Base-by-base conservation (phyloP, 345 rosid species). In the Jatropha curcas region DNA sequence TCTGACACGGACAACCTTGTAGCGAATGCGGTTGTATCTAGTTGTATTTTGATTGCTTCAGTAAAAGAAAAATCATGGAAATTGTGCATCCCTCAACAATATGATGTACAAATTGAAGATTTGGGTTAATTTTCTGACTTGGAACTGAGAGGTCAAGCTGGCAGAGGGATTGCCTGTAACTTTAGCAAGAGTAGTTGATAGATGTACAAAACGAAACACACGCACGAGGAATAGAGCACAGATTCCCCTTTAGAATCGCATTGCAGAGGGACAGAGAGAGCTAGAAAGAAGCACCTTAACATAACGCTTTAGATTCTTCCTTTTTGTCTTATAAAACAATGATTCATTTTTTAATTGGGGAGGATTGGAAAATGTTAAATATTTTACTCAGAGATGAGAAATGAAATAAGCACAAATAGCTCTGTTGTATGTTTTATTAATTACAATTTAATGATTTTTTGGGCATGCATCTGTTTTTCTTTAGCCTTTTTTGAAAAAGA, bases 1-100 rank as follows among this genome's bases (percentile, higher is more conserved):
- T 80, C 74, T 95, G 59, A 81, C 97, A 6, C 82, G 98, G 60
- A 71, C 98, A 25, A 5, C 74, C 31, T 69, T 52, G 31, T 62
- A 68, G 73, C 62, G n/a, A 16, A 68, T 31, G 19, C 41, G 69
- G 62, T 52, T 43, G 48, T 12, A 66, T 51, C 24, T 65, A 68
- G 67, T 11, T 39, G 34, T 37, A 22, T 55, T 35, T 17, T 41
- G 59, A 75, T 28, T 66, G 76, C 68, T 30, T 55, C 35, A 51
- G 61, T 25, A 27, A 55, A 75, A n/a, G n/a, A n/a, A 77, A 51
- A 55, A 65, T 7, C 22, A 34, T 46, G 48, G 22, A 60, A 30
- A 39, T 28, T 60, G 30, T 48, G 74, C 77, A n/a, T 51, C 65
- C 74, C 43, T 17, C 56, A 7, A 30, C 61, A 30, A 46, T 41